Conservation (phyloP, 2,329 filamentous ascomycete species). For the Colletotrichum eremochloae region DNA sequence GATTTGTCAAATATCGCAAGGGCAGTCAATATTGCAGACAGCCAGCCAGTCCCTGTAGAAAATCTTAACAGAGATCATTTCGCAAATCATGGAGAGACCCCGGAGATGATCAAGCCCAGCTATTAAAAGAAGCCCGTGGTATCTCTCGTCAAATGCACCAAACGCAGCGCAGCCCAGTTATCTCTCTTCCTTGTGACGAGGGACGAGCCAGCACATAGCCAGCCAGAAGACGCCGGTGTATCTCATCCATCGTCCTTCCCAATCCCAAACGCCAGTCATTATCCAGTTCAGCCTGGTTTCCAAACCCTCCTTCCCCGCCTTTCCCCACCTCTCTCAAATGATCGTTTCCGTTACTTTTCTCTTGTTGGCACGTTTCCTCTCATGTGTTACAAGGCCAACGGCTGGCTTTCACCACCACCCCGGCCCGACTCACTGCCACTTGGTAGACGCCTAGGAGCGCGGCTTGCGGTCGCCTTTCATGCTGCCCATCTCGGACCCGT, state of each 20-base stretch:
- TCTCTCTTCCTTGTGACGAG: background rate
- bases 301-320: background rate
- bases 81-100: too few relatives aligned
- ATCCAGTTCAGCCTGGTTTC: background rate
- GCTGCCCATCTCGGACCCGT: constrained; percentile 48
- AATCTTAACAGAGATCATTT: background rate
- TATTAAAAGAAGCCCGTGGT: constrained; percentile 28
- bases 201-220: background rate
- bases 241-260: background rate
- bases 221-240: background rate
- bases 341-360: background rate
- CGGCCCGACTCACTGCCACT: background rate
- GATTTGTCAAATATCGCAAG: background rate
- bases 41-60: background rate
- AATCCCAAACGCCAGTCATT: constrained; percentile 33
- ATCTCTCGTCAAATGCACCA: constrained; percentile 24
- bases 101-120: background rate
- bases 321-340: background rate
- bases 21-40: background rate
- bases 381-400: background rate
- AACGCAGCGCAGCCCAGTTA: background rate
- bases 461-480: constrained; percentile 44
- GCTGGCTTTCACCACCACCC: background rate
- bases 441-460: constrained; percentile 1
- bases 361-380: background rate